Conservation (phyloP, 129 eudicot species). For the Ambrosia artemisiifolia region DNA sequence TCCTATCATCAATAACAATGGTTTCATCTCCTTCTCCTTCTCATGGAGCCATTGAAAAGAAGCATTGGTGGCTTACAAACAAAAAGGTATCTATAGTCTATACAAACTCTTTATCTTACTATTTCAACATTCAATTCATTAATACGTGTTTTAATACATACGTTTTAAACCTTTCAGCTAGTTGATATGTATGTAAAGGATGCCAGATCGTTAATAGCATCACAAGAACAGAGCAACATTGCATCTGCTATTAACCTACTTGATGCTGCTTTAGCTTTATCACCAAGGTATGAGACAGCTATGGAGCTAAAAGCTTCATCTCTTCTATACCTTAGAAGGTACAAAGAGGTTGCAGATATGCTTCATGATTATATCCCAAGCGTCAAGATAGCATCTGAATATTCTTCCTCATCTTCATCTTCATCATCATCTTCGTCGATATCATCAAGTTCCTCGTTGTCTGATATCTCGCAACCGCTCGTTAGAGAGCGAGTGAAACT, state of each 20-base stretch:
- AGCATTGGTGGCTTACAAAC: conserved; percentile 89
- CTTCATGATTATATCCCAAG: conserved; percentile 88
- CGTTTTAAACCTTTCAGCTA: conserved; percentile 34
- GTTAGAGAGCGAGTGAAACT: conserved; percentile 63
- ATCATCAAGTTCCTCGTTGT: conserved; percentile 26
- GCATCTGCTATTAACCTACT: conserved; percentile 57
- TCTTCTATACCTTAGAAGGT: conserved; percentile 58
- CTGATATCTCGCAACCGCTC: conserved; percentile 46
- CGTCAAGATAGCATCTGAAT: conserved; percentile 52
- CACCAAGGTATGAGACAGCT: conserved; percentile 59
- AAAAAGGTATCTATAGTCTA: conserved; percentile 43
- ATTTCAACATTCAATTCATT: not conserved
- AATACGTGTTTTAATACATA: not conserved
- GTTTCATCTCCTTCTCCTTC: conserved; percentile 42
- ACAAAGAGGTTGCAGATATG: conserved; percentile 82
- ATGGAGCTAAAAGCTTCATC: conserved; percentile 70
- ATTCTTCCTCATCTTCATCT: conserved; percentile 18
- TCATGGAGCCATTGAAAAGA: conserved; percentile 60
- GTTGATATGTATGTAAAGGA: conserved; percentile 72
- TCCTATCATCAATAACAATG: conserved; percentile 31
- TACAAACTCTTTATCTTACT: not conserved
- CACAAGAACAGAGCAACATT: conserved; percentile 61
- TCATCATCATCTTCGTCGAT: conserved; percentile 41
- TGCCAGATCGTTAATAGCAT: conserved; percentile 53
- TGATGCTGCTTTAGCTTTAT: conserved; percentile 65